Percentiles rank a stretch among this genome's conserved stretches.
Evolutionary conservation across 2,329 filamentous ascomycete genomes (phyloP).

Genomic region (Colletotrichum spaethianum): DNA sequence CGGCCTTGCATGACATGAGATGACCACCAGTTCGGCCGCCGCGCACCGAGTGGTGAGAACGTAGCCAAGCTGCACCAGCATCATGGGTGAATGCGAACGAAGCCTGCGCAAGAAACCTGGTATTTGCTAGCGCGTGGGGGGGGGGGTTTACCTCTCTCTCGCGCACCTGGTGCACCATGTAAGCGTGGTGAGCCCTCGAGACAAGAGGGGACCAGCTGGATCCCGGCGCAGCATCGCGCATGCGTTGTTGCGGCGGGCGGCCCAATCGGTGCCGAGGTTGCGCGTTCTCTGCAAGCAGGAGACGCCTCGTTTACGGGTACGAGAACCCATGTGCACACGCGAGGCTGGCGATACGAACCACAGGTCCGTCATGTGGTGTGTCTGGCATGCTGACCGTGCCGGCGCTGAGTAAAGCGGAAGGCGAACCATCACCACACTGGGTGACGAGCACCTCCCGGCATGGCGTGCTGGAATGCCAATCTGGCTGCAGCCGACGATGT

Average conservation of each 20-base stretch:
- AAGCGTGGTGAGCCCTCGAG: too few relatives aligned
- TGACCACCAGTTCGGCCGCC: neutral
- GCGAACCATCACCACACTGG: too few relatives aligned
- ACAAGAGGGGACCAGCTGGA: conserved; percentile 7
- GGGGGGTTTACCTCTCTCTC: conserved; percentile 5
- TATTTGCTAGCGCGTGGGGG: neutral
- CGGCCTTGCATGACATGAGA: conserved; percentile 3
- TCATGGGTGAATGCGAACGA: neutral
- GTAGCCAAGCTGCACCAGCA: conserved; percentile 15
- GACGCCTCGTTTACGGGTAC: conserved; percentile 1
- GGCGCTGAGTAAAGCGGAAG: neutral
- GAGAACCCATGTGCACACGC: neutral
- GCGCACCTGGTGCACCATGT: neutral
- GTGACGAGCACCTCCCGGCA: neutral
- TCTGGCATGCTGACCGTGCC: neutral
- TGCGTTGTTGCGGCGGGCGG: conserved; percentile 4
- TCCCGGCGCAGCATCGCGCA: conserved; percentile 27
- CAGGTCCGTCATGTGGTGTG: conserved; percentile 15
- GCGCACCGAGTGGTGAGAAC: neutral
- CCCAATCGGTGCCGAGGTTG: conserved; percentile 5
- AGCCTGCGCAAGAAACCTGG: neutral
- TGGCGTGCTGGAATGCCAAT: neutral
- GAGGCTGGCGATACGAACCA: conserved; percentile 27
- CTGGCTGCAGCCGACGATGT: neutral
- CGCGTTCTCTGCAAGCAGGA: neutral